Conservation (phyloP, 768 basidiomycete genomes). For the Collybia sordida region DNA sequence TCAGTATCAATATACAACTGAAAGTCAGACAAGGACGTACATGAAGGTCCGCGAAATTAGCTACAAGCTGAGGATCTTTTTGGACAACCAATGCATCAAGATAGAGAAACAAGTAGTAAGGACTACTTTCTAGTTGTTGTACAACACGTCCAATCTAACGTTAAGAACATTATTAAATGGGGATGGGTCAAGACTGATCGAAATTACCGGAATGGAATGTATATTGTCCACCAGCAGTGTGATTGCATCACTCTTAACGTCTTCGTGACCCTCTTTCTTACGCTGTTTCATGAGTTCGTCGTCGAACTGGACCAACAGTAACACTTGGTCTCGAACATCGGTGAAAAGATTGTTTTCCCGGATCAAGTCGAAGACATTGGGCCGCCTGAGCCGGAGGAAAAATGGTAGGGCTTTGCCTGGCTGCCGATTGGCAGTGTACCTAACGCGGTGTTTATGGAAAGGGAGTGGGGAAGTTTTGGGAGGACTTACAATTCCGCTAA, state of each 20-base stretch:
- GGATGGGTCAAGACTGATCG: too few relatives aligned
- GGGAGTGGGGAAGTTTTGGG: neutral
- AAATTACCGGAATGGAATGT: conserved; percentile 89
- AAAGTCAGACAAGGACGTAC: conserved; percentile 28
- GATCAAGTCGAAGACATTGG: conserved; percentile 94
- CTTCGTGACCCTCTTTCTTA: conserved; percentile 39
- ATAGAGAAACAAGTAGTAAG: conserved; percentile 89
- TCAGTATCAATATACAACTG: neutral
- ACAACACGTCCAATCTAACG: conserved; percentile 85
- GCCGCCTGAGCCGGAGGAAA: conserved; percentile 80
- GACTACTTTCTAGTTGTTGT: conserved; percentile 73
- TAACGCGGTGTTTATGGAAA: conserved; percentile 24
- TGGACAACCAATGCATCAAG: conserved; percentile 80
- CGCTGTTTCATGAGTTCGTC: conserved; percentile 75
- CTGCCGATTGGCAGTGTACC: conserved; percentile 86
- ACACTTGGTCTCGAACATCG: conserved; percentile 90
- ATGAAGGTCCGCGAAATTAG: conserved; percentile 84
- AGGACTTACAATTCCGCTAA: conserved; percentile 79
- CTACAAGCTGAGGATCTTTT: conserved; percentile 79
- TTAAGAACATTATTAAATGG: neutral
- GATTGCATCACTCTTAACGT: conserved; percentile 74
- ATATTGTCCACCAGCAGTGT: conserved; percentile 88
- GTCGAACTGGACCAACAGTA: conserved; percentile 93
- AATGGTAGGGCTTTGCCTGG: conserved; percentile 92
- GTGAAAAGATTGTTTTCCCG: conserved; percentile 92